Evolutionary conservation across 495 filamentous ascomycete species (phyloP).

Genomic region (Neurospora sp.): DNA sequence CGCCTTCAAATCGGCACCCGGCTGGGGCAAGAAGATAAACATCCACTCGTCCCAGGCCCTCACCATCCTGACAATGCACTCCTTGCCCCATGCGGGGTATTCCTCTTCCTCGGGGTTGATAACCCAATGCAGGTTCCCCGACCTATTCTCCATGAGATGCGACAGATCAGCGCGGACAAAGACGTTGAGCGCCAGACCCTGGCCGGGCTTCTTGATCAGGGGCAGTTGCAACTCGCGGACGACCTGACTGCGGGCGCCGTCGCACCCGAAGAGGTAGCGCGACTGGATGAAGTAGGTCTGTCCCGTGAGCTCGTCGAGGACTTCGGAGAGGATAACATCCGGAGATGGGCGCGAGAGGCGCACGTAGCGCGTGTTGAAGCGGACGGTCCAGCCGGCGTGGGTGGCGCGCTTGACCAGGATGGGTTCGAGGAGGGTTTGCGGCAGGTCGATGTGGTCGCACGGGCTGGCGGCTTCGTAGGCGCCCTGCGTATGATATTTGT

Average conservation of each 20-base stretch:
- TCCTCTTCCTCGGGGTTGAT: conserved; percentile 24
- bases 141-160: conserved; percentile 35
- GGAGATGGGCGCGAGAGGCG: conserved; percentile 15
- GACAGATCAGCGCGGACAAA: conserved; percentile 43
- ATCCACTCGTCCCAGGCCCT: conserved; percentile 38
- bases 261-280: conserved; percentile 48
- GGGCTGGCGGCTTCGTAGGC: conserved; percentile 44
- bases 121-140: conserved; percentile 49
- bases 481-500: conserved; percentile 22
- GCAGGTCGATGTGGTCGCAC: conserved; percentile 36
- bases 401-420: conserved; percentile 36
- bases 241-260: conserved; percentile 45
- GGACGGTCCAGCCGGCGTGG: conserved; percentile 29
- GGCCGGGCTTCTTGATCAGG: conserved; percentile 39
- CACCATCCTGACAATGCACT: conserved; percentile 31
- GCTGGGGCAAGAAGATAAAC: conserved; percentile 30
- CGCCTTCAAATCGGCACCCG: conserved; percentile 17
- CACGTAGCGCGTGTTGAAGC: conserved; percentile 35
- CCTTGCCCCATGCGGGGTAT: conserved; percentile 25
- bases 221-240: conserved; percentile 38
- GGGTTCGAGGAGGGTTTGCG: conserved; percentile 44
- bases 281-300: conserved; percentile 36
- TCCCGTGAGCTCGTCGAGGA: conserved; percentile 34
- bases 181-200: conserved; percentile 45
- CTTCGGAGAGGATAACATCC: conserved; percentile 25